Base-by-base conservation (phyloP, 1,139 yeast species). In the Taphrina flavorubra region DNA sequence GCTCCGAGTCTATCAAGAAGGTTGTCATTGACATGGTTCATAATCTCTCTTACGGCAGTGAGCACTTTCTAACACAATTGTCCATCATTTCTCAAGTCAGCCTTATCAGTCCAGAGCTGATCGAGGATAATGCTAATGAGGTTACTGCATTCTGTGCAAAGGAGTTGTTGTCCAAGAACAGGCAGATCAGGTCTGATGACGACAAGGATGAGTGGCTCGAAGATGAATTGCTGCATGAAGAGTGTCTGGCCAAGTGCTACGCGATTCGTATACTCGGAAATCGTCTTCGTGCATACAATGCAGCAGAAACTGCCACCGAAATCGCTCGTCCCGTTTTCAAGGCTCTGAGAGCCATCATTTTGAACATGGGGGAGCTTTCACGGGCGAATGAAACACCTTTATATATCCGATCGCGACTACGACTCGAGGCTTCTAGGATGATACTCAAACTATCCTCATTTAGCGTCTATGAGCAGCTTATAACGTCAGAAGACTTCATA, bases 341-440 rank as follows among this genome's bases (percentile, higher is more conserved):
- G 73, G 78, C 90, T 51, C 81, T 91, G 56, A 81, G 85, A 53
- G 85, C 92, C 1, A 79, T 89, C 44, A 85, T 92, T 61, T 85
- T 87, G 1, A 88, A 88, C 76, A 89, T 89, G 61, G 97, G 97
- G n/a, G 97, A 92, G 75, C 83, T 92, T 37, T 81, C 84, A 37
- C 81, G 82, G 36, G 80, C 81, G 58, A 77, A 80, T 14, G 81
- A 88, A n/a, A 89, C 97, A 0, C 96, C 97, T 7, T 59, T 78
- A 47, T 77, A 78, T 39, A 86, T 81, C 74, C 88, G 87, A 73
- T 82, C 86, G 72, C 84, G 86, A 72, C 78, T 92, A 55, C 82
- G 96, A 72, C 79, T 89, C 10, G 82, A 81, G 37, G 94, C 96
- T 0, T 97, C 96, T 0, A 75, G 84, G 56, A 82, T 82, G 73